These are phyloP conservation scores for Anacardium occidentale DNA, from an alignment of 345 rosid genomes.

Conservation along the genomic window DNA sequence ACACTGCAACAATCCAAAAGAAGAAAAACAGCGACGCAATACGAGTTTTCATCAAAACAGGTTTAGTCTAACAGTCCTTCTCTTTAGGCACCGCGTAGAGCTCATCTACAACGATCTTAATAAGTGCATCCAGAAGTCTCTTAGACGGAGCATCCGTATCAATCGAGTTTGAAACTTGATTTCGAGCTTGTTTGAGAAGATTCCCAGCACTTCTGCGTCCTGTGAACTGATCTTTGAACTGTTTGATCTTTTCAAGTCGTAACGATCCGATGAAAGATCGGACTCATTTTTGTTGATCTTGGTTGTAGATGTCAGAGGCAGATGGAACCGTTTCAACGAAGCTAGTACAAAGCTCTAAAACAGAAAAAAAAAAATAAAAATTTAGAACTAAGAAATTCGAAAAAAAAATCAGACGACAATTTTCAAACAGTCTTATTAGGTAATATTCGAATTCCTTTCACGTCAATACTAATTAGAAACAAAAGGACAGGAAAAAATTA, in stretches of 20 bases:
- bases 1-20: slow-evolving; percentile 25
- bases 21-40: slow-evolving; percentile 20
- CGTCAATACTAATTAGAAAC: background rate
- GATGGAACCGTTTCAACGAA: slow-evolving; percentile 12
- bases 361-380: background rate
- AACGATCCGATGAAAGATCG: slow-evolving; percentile 10
- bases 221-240: slow-evolving; percentile 5
- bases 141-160: slow-evolving; percentile 24
- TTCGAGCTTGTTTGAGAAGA: slow-evolving; percentile 31
- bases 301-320: slow-evolving; percentile 20
- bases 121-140: slow-evolving; percentile 38
- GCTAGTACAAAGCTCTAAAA: slow-evolving; percentile 20
- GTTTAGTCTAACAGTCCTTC: slow-evolving; percentile 15
- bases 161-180: slow-evolving; percentile 27
- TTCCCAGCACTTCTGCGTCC: slow-evolving; percentile 27
- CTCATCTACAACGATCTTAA: slow-evolving; percentile 23
- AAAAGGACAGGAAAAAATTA: background rate
- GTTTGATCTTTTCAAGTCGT: background rate
- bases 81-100: slow-evolving; percentile 29
- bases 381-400: background rate
- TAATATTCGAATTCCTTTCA: background rate
- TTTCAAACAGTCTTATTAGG: background rate
- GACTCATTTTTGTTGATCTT: background rate
- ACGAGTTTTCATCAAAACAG: slow-evolving; percentile 16
- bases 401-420: background rate